These are phyloP conservation scores for Osmanthus fragrans DNA, from an alignment of 257 asterid genomes.

Conservation along the genomic window DNA sequence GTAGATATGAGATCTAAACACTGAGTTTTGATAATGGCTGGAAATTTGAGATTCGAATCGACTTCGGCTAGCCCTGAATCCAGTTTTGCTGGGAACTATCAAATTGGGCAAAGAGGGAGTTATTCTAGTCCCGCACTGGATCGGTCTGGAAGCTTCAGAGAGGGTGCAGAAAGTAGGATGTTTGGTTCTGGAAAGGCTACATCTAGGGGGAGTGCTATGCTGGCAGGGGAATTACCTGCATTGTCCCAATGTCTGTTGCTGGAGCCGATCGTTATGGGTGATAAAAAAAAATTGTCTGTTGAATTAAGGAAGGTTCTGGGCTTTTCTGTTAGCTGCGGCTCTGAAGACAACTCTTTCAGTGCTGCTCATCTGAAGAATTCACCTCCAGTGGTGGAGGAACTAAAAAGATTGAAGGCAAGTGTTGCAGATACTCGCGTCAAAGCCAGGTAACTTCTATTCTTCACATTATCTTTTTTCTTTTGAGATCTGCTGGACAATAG, in stretches of 20 bases:
- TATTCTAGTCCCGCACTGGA: constrained; percentile 63
- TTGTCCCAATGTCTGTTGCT: constrained; percentile 63
- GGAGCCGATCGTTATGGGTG: constrained; percentile 70
- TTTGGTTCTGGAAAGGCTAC: constrained; percentile 63
- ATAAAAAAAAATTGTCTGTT: constrained; percentile 57
- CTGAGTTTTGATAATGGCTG: constrained; percentile 61
- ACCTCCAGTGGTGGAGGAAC: constrained; percentile 69
- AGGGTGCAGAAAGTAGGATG: constrained; percentile 61
- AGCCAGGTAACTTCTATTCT: constrained; percentile 64
- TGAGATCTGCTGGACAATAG: background rate
- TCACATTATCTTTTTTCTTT: constrained; percentile 3
- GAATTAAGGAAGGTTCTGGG: constrained; percentile 77
- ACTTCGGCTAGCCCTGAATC: constrained; percentile 75
- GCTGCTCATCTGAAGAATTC: constrained; percentile 64
- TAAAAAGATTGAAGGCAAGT: constrained; percentile 59
- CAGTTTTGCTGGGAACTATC: constrained; percentile 62
- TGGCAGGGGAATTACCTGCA: constrained; percentile 58
- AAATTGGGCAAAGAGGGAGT: constrained; percentile 64
- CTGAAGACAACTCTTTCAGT: constrained; percentile 68
- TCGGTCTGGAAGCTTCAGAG: constrained; percentile 82
- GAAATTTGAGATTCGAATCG: constrained; percentile 70
- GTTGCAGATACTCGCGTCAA: constrained; percentile 59
- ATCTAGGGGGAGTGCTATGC: constrained; percentile 54
- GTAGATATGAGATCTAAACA: constrained; percentile 39
- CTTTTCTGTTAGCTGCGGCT: constrained; percentile 52